phyloP scores from a whole-genome alignment of 2,329 filamentous ascomycete genomes.

The Furcasterigmium sp. region DNA sequence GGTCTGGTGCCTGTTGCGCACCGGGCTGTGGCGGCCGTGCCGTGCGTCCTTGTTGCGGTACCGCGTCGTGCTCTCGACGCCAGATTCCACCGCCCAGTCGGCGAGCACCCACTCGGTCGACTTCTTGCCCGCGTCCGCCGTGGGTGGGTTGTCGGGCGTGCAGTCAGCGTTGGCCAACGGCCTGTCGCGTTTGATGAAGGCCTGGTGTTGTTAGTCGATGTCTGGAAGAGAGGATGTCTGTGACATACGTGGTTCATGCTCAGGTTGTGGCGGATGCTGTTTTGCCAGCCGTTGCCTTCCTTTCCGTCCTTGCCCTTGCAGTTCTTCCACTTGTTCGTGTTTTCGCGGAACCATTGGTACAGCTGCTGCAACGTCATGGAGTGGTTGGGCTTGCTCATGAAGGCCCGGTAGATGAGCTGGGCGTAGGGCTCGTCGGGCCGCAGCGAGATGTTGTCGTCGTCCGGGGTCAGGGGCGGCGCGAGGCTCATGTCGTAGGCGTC shows the following conservation, averaged over 20 bases:
- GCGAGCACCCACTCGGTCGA: conserved; percentile 74
- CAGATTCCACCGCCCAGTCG: conserved; percentile 60
- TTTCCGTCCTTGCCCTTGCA: conserved; percentile 41
- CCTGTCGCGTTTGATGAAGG: conserved; percentile 35
- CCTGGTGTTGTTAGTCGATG: conserved; percentile 17
- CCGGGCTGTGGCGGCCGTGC: conserved; percentile 8
- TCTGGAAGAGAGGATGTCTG: conserved; percentile 1
- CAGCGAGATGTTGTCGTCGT: neutral
- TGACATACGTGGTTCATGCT: conserved; percentile 83
- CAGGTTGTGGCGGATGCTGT: conserved; percentile 91
- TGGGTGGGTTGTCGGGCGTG: conserved; percentile 35
- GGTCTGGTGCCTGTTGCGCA: neutral
- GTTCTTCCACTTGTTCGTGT: conserved; percentile 62
- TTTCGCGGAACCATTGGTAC: conserved; percentile 81
- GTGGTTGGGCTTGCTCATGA: conserved; percentile 60
- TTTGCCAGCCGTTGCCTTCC: conserved; percentile 74
- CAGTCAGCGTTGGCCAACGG: conserved; percentile 29
- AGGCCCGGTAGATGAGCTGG: conserved; percentile 69
- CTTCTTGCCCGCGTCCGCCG: conserved; percentile 44
- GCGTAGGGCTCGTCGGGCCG: conserved; percentile 65
- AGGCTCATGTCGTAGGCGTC: too few species aligned
- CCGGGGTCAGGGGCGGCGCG: neutral
- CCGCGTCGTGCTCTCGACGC: conserved; percentile 81
- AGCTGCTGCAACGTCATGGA: conserved; percentile 80
- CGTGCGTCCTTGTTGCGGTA: conserved; percentile 33